A percentile compares a stretch with the other conserved stretches of the same genome.
phyloP scores from a whole-genome alignment of 139 green algal species.

The Pseudopediastrum boryanum region DNA sequence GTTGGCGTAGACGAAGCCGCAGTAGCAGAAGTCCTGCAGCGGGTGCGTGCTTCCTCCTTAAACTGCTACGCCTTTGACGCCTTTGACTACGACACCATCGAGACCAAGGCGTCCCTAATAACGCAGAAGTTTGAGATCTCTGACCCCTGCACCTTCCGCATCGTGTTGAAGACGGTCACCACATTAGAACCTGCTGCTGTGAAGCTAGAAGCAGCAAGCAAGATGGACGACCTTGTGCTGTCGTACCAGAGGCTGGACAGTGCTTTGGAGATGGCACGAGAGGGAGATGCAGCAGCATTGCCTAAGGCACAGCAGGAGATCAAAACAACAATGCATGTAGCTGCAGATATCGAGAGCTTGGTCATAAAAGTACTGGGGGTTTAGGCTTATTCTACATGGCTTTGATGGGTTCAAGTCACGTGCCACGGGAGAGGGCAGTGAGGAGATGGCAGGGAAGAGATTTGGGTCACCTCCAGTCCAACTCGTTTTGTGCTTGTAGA shows the following conservation, averaged over 20 bases:
- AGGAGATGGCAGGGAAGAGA: too few relatives aligned
- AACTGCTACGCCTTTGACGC: conserved; percentile 46
- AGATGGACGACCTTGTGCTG: conserved; percentile 33
- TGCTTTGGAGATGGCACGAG: conserved; percentile 30
- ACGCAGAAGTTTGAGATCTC: conserved; percentile 32
- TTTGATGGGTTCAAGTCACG: neutral
- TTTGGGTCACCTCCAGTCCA: too few relatives aligned
- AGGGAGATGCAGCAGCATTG: conserved; percentile 21
- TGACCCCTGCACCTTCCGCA: conserved; percentile 46
- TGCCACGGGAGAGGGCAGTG: too few relatives aligned
- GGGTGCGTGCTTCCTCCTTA: conserved; percentile 31
- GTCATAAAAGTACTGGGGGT: conserved; percentile 24
- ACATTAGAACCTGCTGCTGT: conserved; percentile 4
- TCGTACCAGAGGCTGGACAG: conserved; percentile 42
- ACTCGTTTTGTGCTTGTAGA: too few relatives aligned
- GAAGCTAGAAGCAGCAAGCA: conserved; percentile 6
- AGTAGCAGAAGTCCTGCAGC: conserved; percentile 12
- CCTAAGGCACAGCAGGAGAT: conserved; percentile 28
- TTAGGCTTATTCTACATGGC: neutral
- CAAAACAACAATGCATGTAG: conserved; percentile 16
- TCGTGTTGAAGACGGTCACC: conserved; percentile 35
- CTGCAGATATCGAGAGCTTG: conserved; percentile 29
- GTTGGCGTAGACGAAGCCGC: neutral
- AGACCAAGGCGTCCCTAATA: conserved; percentile 31
- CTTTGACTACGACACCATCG: conserved; percentile 27